Base-by-base conservation (phyloP, 331 rosid species). In the Stylosanthes scabra region DNA sequence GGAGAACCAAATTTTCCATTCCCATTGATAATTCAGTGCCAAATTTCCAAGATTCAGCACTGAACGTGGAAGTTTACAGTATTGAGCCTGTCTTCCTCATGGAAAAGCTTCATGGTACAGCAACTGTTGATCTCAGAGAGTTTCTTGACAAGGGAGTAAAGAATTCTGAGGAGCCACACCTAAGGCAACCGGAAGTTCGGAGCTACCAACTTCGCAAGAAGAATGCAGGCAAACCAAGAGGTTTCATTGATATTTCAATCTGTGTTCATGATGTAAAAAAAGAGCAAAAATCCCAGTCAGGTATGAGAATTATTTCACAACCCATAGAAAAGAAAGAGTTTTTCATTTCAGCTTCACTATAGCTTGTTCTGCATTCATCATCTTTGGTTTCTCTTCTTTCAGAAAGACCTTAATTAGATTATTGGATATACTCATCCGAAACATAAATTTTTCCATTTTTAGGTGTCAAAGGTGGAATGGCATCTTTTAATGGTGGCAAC, bases 31-130 rank as follows among this genome's bases (percentile, higher is more conserved):
- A 76, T 40, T 81, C 91, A 0, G 78, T 40, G 16, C 76, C 83
- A 9, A 75, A 76, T 76, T 37, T 83, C 80, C 78, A 80, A 55
- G 87, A 88, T 75, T 84, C 84, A 71, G 83, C 81, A 7, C 86
- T 92, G 46, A 81, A 87, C 37, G 80, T 90, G 49, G 91, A 88
- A 63, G 96, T 92, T 79, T 88, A 88, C 82, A 80, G 96, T 25
- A 77, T 90, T 65, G 94, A 92, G 49, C 92, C 94, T 54, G 70
- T 90, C 57, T 90, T 92, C 83, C 89, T 88, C 60, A 74, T 77
- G 29, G 94, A 92, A 68, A 92, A 74, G 81, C 92, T 85, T 57
- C 91, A 85, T 44, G 96, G 98, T 27, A 77, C 98, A 3, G 87
- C 91, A 6, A 81, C 80, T 13, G 72, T 92, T 69, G 68, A 77